Percentiles rank a stretch among this genome's conserved stretches.
phyloP scores from a whole-genome alignment of 2,329 filamentous ascomycete species.

The Aspergillus carbonarius region DNA sequence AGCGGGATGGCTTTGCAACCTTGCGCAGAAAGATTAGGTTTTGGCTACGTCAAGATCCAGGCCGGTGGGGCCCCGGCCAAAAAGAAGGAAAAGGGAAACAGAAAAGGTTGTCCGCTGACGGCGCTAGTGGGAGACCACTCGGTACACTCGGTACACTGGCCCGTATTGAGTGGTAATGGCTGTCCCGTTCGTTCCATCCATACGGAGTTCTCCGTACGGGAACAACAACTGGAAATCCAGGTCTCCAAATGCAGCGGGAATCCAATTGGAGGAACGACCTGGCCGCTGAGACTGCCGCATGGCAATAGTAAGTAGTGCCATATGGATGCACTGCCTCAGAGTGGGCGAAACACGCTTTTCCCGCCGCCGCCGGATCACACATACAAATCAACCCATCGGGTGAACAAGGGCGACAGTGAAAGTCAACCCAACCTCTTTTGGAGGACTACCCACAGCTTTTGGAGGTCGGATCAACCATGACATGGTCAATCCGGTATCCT shows the following conservation, averaged over 20 bases:
- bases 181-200: constrained; percentile 4
- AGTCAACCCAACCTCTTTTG: neutral
- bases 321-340: neutral
- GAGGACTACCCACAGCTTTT: neutral
- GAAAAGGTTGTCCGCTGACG: constrained; percentile 12
- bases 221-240: neutral
- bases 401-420: neutral
- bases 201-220: neutral
- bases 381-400: neutral
- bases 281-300: neutral
- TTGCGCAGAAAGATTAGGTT: constrained; percentile 35
- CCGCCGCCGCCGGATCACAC: neutral
- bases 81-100: constrained; percentile 15
- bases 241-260: neutral
- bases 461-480: neutral
- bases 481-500: neutral
- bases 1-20: constrained; percentile 29
- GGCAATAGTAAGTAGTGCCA: neutral
- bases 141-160: neutral
- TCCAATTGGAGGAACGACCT: neutral
- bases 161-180: constrained; percentile 13
- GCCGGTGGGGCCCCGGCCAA: constrained; percentile 19
- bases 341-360: neutral
- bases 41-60: constrained; percentile 39
- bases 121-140: constrained; percentile 16